phyloP scores from a whole-genome alignment of 257 asterid species.

The Henckelia pumila region DNA sequence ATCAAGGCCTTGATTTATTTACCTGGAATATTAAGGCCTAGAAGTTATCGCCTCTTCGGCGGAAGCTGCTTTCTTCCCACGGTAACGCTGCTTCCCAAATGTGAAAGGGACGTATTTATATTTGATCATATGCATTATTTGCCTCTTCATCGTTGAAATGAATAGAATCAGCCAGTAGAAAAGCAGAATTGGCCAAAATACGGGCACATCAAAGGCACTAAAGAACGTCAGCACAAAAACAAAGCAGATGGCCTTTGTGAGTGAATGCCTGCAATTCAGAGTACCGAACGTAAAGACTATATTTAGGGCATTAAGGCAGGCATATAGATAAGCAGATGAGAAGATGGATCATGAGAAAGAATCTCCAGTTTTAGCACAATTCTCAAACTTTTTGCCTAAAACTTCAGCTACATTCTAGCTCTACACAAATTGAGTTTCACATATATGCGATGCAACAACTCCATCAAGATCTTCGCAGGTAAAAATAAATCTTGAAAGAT shows the following conservation, averaged over 20 bases:
- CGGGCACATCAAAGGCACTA: conserved; percentile 95
- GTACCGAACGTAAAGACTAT: background rate
- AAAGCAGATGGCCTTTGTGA: conserved; percentile 67
- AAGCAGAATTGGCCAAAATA: conserved; percentile 95
- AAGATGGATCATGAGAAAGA: background rate
- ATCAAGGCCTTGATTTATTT: conserved; percentile 28
- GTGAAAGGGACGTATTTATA: conserved; percentile 94
- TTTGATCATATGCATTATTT: conserved; percentile 94
- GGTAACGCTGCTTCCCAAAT: conserved; percentile 89
- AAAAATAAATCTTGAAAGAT: background rate
- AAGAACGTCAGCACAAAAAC: conserved; percentile 88
- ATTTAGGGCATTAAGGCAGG: background rate
- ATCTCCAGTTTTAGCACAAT: too few species aligned
- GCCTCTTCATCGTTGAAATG: conserved; percentile 93
- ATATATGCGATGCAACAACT: background rate
- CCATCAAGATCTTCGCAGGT: background rate
- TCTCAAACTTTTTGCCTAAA: background rate
- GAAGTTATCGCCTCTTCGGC: conserved; percentile 51
- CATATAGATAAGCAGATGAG: background rate
- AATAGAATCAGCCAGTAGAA: conserved; percentile 89
- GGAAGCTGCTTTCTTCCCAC: conserved; percentile 66
- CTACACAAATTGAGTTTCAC: background rate
- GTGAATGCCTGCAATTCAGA: conserved; percentile 71
- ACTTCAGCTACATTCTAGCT: background rate
- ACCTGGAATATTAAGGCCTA: conserved; percentile 52